phyloP scores from a whole-genome alignment of 495 filamentous ascomycete genomes.

The Lasiosphaeria miniovina region DNA sequence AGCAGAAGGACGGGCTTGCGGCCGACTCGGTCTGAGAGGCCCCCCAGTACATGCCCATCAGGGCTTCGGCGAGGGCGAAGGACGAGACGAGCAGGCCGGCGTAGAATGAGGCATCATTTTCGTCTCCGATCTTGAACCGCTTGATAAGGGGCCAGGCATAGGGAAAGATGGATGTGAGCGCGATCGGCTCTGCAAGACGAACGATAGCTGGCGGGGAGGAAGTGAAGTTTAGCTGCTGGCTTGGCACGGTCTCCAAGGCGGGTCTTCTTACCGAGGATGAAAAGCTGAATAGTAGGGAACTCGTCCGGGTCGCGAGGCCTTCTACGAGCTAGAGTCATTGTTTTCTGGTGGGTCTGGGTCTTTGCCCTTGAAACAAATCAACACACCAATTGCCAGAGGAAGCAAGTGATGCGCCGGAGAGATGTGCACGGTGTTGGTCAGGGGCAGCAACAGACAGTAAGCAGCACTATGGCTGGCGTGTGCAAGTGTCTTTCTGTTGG shows the following conservation, averaged over 20 bases:
- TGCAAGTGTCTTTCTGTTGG: no score
- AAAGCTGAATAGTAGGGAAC: constrained; percentile 76
- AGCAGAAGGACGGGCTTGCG: constrained; percentile 80
- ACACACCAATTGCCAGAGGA: no score
- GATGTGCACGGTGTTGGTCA: no score
- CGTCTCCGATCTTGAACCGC: constrained; percentile 64
- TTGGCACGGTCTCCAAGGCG: constrained; percentile 3
- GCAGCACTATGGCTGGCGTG: no score
- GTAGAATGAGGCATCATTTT: constrained; percentile 72
- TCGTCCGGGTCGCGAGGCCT: constrained; percentile 52
- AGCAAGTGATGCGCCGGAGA: no score
- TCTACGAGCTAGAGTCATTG: constrained; percentile 45
- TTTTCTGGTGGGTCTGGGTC: constrained; percentile 28
- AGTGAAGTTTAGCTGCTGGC: neutral
- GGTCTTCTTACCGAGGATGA: constrained; percentile 60
- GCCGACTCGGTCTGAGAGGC: constrained; percentile 74
- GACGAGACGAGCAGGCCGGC: constrained; percentile 83
- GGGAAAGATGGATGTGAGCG: constrained; percentile 81
- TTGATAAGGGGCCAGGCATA: constrained; percentile 84
- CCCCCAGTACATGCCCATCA: constrained; percentile 87
- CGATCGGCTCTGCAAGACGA: constrained; percentile 84
- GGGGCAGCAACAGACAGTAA: no score
- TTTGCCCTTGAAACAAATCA: no score
- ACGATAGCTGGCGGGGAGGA: constrained; percentile 33
- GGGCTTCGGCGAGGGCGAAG: constrained; percentile 75